Evolutionary conservation across 1,284 basidiomycete genomes (phyloP).

Genomic region (Apiotrichum akiyoshidainum): DNA sequence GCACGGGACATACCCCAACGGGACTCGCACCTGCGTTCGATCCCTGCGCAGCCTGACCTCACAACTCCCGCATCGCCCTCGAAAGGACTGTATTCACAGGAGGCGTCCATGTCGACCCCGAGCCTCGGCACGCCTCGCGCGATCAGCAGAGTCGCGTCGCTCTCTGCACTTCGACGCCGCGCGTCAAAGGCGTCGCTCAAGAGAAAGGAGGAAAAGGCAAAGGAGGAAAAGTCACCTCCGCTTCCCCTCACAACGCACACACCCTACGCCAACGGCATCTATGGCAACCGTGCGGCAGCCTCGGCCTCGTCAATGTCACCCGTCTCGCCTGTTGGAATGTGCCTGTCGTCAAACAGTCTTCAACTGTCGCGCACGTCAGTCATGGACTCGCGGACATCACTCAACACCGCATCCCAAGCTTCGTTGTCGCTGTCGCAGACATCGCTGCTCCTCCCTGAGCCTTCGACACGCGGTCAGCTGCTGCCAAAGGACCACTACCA

Average conservation of each 20-base stretch:
- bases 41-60: neutral
- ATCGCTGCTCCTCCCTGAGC: conserved; percentile 15
- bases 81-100: neutral
- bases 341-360: conserved; percentile 7
- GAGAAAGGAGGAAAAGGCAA: no score
- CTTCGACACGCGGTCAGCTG: conserved; percentile 7
- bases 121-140: neutral
- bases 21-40: neutral
- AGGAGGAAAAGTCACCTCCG: neutral
- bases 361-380: conserved; percentile 8
- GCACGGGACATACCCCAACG: neutral
- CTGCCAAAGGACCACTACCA: conserved; percentile 44
- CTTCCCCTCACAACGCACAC: neutral
- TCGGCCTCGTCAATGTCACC: conserved; percentile 6
- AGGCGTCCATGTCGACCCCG: neutral
- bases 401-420: conserved; percentile 10
- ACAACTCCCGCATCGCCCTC: neutral
- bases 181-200: neutral
- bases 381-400: conserved; percentile 8
- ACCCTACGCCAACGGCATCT: neutral
- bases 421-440: conserved; percentile 20
- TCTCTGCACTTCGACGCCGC: neutral
- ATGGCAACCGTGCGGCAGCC: neutral
- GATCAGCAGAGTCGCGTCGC: neutral
- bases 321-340: conserved; percentile 8